Evolutionary conservation across 495 filamentous ascomycete species (phyloP).

Genomic region (Copromyces sp.): DNA sequence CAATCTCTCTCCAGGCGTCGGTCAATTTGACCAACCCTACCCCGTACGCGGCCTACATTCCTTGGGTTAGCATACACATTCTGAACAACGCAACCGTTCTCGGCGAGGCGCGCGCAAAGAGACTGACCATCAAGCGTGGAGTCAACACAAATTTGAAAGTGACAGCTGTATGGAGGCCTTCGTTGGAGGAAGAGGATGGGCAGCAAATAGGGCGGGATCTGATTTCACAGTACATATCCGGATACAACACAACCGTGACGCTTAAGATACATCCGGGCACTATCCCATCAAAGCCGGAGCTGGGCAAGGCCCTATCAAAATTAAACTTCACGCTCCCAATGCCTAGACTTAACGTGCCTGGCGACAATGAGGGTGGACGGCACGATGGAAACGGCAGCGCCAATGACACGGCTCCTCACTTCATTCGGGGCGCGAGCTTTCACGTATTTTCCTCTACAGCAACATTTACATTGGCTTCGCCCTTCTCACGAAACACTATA

Average conservation of each 20-base stretch:
- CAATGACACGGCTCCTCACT: constrained; percentile 37
- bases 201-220: constrained; percentile 55
- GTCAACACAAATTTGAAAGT: constrained; percentile 61
- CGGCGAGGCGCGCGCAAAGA: constrained; percentile 56
- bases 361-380: constrained; percentile 23
- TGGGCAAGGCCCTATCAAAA: constrained; percentile 62
- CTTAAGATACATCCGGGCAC: constrained; percentile 56
- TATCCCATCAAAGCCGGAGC: constrained; percentile 60
- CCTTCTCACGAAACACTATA: constrained; percentile 58
- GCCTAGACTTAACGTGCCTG: constrained; percentile 51
- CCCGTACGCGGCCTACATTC: constrained; percentile 66
- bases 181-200: constrained; percentile 48
- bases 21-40: constrained; percentile 88
- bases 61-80: constrained; percentile 66
- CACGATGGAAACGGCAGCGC: constrained; percentile 9
- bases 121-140: constrained; percentile 53
- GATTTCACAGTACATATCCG: constrained; percentile 78
- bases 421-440: constrained; percentile 78
- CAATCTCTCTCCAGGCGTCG: constrained; percentile 53
- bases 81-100: constrained; percentile 62
- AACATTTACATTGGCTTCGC: constrained; percentile 73
- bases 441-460: constrained; percentile 82
- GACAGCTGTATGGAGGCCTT: constrained; percentile 66
- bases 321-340: constrained; percentile 58
- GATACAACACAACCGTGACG: constrained; percentile 69